phyloP scores from a whole-genome alignment of 202 grass and related monocot species.

The Panicum hallii region DNA sequence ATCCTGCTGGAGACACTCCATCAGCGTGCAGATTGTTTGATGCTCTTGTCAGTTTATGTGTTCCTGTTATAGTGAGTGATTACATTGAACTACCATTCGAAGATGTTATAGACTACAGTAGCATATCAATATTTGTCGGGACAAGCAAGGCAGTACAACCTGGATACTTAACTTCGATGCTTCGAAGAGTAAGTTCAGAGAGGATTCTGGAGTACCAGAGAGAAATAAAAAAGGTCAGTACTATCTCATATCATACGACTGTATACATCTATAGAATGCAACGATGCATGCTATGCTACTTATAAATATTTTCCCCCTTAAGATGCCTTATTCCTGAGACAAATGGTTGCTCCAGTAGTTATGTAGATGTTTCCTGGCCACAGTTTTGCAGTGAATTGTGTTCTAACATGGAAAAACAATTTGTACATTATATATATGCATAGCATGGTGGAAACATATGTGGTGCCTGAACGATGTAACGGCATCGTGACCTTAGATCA shows the following conservation, averaged over 20 bases:
- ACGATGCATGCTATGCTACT: conserved; percentile 10
- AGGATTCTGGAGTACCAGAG: conserved; percentile 77
- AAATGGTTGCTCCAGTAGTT: conserved; percentile 12
- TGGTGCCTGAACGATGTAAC: conserved; percentile 2
- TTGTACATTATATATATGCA: conserved; percentile 8
- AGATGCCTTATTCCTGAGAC: conserved; percentile 1
- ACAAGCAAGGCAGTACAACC: conserved; percentile 74
- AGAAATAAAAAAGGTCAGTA: conserved; percentile 86
- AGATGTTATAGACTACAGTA: conserved; percentile 92
- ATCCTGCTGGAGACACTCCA: conserved; percentile 97
- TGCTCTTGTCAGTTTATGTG: conserved; percentile 89
- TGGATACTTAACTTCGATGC: conserved; percentile 67
- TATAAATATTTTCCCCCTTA: neutral
- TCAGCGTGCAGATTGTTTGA: conserved; percentile 93
- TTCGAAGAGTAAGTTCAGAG: conserved; percentile 63
- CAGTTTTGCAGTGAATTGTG: neutral
- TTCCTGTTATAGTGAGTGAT: conserved; percentile 92
- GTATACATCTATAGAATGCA: conserved; percentile 13
- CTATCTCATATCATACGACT: conserved; percentile 6
- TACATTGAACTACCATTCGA: conserved; percentile 89
- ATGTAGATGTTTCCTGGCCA: neutral
- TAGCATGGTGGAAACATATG: neutral
- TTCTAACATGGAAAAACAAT: neutral
- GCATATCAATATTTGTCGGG: conserved; percentile 84
- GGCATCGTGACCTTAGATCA: neutral